Base-by-base conservation (phyloP, 768 basidiomycete genomes). In the Rhizopogon vulgaris region DNA sequence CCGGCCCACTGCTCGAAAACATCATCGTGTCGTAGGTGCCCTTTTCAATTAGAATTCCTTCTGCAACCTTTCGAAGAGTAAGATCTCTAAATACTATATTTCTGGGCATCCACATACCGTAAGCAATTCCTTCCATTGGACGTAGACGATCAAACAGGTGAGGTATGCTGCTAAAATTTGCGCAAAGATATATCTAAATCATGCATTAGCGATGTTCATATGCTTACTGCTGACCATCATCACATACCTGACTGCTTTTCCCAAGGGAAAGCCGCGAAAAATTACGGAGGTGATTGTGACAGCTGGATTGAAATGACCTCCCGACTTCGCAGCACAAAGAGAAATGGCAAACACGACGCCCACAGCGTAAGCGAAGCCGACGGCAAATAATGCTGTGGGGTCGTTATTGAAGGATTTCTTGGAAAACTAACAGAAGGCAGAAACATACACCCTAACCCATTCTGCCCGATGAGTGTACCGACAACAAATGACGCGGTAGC, bases 141-240 rank as follows among this genome's bases (percentile, higher is more conserved):
- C 71, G 60, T 87, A 87, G 46, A 83, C 63, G 41, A 82, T 53
- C 37, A 84, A 67, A 51, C 77, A 79, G 0, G 82, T 86, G 55
- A 87, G 63, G 56, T 82, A 85, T 11, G 75, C 80, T 4, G 85
- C 87, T 4, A 85, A 55, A 54, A 85, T 73, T 60, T 90, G 87
- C 0, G 83, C 78, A 11, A 77, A 38, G 53, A 87, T 83, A 60
- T 85, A 87, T 65, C 84, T 85, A 22, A 8, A n/a, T 36, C 43
- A 9, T 14, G 30, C 17, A 36, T 69, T 56, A 38, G 60, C n/a
- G n/a, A n/a, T 17, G 7, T 18, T n/a, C 25, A 36, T 1, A 6
- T 9, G 6, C 5, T 58, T 9, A 41, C 41, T 52, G 38, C 61
- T 48, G 52, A 11, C 37, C 52, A 54, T 12, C 38, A 11, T 15